Conservation (phyloP, 2,329 filamentous ascomycete species). For the Cladosporium halotolerans region DNA sequence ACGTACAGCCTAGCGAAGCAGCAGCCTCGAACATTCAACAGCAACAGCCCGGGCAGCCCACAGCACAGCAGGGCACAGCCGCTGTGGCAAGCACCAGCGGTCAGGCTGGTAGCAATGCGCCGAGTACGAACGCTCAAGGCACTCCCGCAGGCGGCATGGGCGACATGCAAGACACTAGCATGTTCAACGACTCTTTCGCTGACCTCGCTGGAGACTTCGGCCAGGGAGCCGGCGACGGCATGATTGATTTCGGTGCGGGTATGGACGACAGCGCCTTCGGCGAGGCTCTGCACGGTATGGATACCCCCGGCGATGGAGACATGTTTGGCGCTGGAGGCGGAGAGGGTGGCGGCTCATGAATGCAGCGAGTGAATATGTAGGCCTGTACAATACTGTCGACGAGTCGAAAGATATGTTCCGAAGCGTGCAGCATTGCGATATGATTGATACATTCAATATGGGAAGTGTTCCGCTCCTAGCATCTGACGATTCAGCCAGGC, state of each 20-base stretch:
- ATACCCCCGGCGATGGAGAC: slow-evolving; percentile 20
- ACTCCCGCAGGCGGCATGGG: slow-evolving; percentile 8
- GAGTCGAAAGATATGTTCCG: no score
- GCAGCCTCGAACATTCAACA: slow-evolving; percentile 1
- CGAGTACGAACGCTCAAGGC: slow-evolving; percentile 3
- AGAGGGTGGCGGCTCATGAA: slow-evolving; percentile 1
- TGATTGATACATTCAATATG: no score
- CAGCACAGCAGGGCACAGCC: slow-evolving; percentile 2
- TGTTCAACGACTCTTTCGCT: slow-evolving; percentile 22
- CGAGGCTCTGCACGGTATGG: slow-evolving; percentile 66
- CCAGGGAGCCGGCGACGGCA: slow-evolving; percentile 46
- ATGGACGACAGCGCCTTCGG: slow-evolving; percentile 69
- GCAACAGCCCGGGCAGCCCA: slow-evolving; percentile 3
- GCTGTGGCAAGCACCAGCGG: not conserved
- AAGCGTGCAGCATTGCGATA: no score
- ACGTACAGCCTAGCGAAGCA: not conserved
- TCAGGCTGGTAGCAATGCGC: slow-evolving; percentile 8
- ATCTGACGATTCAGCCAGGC: no score
- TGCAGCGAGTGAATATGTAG: not conserved
- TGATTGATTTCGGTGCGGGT: slow-evolving; percentile 32
- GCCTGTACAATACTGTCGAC: not conserved
- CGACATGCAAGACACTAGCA: slow-evolving; percentile 12
- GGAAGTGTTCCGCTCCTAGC: no score
- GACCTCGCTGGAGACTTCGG: slow-evolving; percentile 53
- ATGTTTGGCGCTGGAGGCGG: slow-evolving; percentile 12